Base-by-base conservation (phyloP, 2,329 filamentous ascomycete genomes). In the Paraphoma sp. region DNA sequence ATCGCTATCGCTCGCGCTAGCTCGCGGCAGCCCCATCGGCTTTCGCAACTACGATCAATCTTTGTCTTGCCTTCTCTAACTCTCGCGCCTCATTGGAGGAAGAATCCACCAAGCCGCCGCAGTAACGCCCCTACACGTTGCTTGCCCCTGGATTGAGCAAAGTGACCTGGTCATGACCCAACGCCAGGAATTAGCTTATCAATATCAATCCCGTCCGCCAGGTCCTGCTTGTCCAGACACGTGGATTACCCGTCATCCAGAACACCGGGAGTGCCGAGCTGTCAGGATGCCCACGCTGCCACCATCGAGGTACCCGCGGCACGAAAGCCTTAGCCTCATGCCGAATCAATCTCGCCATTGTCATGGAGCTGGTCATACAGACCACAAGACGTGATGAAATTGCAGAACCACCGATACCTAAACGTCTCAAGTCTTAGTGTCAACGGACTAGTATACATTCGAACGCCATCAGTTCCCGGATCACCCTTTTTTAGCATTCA, bases 131-230 rank as follows among this genome's bases (percentile, higher is more conserved):
- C 14, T 10, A 36, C 33, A 14, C 33, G 33, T 10, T 14, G 33
- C 33, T 36, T 14, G 14, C 14, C 33, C 33, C 33, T 36, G 33
- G 33, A 36, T 10, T 6, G 33, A 10, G 10, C 10, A 4, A 14
- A 36, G 33, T 14, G 33, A 10, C 3, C 33, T 36, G 9, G 33
- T 3, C 3, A 10, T 23, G 23, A 36, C 17, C 23, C 41, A 48
- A 31, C 45, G 41, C 49, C 31, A 46, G 40, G 30, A 45, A 53
- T 49, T 53, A 56, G 54, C 54, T 49, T 56, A 53, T 43, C 14
- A 23, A 46, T 33, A 44, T 53, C 40, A 44, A 23, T 31, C 48
- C 42, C 18, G 29, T 16, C 53, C 43, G 41, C 45, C 45, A 45
- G 18, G 16, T 45, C 42, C 23, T 31, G 38, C 56, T 53, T 56